phyloP scores from a whole-genome alignment of 2,329 filamentous ascomycete species.

The Myriangium duriaei region DNA sequence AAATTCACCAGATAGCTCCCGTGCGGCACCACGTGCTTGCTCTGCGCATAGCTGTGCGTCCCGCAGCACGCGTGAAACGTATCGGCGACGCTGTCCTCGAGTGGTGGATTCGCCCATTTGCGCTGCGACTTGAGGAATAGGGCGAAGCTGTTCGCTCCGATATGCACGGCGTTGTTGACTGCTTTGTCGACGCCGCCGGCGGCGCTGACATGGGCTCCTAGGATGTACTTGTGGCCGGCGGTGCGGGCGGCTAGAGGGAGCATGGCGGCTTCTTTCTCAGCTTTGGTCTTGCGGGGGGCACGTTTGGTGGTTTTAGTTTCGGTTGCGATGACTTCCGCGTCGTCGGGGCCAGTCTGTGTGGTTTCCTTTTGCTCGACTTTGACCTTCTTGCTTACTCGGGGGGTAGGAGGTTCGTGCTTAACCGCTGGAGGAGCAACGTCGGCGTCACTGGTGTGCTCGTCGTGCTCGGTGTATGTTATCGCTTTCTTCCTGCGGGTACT shows the following conservation, averaged over 20 bases:
- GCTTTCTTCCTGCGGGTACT: constrained; percentile 12
- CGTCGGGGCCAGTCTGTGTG: neutral
- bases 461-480: constrained; percentile 6
- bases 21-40: constrained; percentile 71
- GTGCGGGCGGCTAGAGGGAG: constrained; percentile 61
- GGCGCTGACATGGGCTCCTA: constrained; percentile 84
- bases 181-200: constrained; percentile 90
- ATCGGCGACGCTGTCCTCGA: constrained; percentile 53
- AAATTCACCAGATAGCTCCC: constrained; percentile 96
- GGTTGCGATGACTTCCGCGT: neutral
- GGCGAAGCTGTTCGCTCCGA: constrained; percentile 77
- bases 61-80: constrained; percentile 59
- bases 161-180: constrained; percentile 37
- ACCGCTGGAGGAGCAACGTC: neutral
- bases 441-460: constrained; percentile 3
- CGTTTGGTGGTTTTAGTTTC: constrained; percentile 17
- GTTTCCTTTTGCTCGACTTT: constrained; percentile 9
- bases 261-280: constrained; percentile 42
- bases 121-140: constrained; percentile 93
- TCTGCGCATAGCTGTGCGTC: constrained; percentile 57
- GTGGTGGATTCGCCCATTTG: constrained; percentile 78
- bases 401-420: constrained; percentile 1
- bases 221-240: constrained; percentile 60
- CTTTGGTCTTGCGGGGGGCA: constrained; percentile 43
- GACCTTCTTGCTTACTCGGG: constrained; percentile 9